Base-by-base conservation (phyloP, 2,329 filamentous ascomycete species). In the Niveomyces coronatus region DNA sequence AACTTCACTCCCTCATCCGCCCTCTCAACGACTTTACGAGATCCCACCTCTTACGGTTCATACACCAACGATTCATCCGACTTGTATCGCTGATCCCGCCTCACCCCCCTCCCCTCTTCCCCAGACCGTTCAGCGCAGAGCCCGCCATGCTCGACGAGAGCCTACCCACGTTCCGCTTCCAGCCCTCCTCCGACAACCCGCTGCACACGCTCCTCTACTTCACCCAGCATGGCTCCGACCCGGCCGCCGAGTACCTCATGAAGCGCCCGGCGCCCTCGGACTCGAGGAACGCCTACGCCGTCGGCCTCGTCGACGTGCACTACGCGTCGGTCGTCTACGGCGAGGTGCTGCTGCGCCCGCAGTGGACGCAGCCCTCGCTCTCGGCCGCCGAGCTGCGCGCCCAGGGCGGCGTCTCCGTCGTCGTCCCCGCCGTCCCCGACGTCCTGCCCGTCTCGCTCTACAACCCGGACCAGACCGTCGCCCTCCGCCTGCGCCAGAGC, bases 121-220 rank as follows among this genome's bases (percentile, higher is more conserved):
- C n/a, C n/a, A n/a, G n/a, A 20, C 27, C 3, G 30, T n/a, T 17
- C 14, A 5, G 10, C 14, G 5, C 19, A 26, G 11, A 9, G 8
- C n/a, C 16, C 35, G 27, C n/a, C 37, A 94, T 94, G 87, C 74
- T 94, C 52, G 87, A 94, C 77, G 85, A 93, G 58, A 94, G 88
- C 60, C 76, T 95, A n/a, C 88, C 88, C 40, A 86, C 71, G 31
- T 79, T 76, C 53, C 70, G 64, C 49, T 70, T 71, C 55, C 68
- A 65, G 45, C 60, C 63, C 15, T 66, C 66, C 23, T 60, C 69
- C 41, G 68, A 74, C 40, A 69, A 70, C 50, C 64, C 71, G 5
- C 63, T 68, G 43, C 64, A 70, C 54, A 81, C 62, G 48, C 67
- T 71, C 53, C 70, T 76, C 41, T 74, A 68, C 58, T 74, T 73